phyloP scores from a whole-genome alignment of 441 rosid genomes.

The Erodium moschatum region DNA sequence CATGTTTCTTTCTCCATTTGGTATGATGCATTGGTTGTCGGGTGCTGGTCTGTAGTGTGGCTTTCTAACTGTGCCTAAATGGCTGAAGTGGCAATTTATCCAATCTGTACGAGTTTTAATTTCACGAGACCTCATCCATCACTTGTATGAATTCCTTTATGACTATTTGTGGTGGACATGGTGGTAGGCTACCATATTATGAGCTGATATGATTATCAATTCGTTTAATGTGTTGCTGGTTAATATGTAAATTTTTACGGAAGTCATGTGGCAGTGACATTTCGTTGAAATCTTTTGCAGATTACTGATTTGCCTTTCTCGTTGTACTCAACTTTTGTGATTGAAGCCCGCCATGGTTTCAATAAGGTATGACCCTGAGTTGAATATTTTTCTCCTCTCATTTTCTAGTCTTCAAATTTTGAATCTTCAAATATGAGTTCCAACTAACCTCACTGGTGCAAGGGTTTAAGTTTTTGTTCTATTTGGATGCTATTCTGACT shows the following conservation, averaged over 20 bases:
- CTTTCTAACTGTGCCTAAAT: background rate
- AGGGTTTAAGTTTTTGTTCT: background rate
- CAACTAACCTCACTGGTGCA: background rate
- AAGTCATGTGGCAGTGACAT: constrained; percentile 6
- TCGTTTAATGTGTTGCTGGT: background rate
- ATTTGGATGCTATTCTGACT: background rate
- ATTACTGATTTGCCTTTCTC: constrained; percentile 92
- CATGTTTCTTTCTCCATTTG: background rate
- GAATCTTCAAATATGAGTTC: constrained; percentile 6
- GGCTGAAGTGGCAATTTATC: background rate
- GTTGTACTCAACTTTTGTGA: constrained; percentile 85
- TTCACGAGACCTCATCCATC: background rate
- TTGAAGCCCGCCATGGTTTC: constrained; percentile 93
- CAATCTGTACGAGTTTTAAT: background rate
- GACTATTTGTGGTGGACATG: background rate
- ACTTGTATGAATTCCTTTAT: background rate
- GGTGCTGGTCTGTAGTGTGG: background rate
- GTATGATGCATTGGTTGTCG: background rate
- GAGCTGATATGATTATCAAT: background rate
- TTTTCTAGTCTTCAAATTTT: constrained; percentile 15
- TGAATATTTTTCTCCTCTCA: constrained; percentile 11
- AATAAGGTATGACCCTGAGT: constrained; percentile 53
- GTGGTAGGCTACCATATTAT: background rate
- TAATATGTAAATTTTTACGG: background rate
- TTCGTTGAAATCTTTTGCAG: constrained; percentile 42